A percentile compares a stretch with the other conserved stretches of the same genome.
Conservation (phyloP, 2,329 filamentous ascomycete species). For the Catunica adiposa region DNA sequence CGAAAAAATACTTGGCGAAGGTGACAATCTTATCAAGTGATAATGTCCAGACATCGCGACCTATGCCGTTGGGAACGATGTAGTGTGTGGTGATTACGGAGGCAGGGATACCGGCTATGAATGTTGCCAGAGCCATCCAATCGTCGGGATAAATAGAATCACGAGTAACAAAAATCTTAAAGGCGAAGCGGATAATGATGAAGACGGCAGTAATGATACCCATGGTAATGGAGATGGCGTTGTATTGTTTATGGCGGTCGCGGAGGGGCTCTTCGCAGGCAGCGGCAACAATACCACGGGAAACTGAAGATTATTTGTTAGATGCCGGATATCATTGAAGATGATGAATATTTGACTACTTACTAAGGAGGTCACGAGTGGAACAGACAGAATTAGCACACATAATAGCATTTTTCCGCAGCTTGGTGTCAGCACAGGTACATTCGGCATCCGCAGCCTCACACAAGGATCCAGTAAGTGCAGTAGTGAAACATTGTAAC, state of each 20-base stretch:
- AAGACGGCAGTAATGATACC: slow-evolving; percentile 25
- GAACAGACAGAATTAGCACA: slow-evolving; percentile 20
- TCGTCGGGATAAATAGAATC: slow-evolving; percentile 26
- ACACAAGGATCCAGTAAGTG: slow-evolving; percentile 19
- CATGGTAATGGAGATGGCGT: slow-evolving; percentile 22
- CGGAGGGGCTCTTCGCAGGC: slow-evolving; percentile 19
- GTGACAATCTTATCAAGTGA: slow-evolving; percentile 24
- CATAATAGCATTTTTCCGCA: slow-evolving; percentile 18
- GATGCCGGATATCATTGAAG: background rate
- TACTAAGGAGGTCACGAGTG: slow-evolving; percentile 1
- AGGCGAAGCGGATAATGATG: slow-evolving; percentile 26
- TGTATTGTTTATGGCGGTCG: slow-evolving; percentile 22
- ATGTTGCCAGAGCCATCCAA: slow-evolving; percentile 21
- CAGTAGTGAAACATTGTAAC: slow-evolving; percentile 18
- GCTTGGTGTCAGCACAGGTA: slow-evolving; percentile 19
- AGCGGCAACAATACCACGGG: slow-evolving; percentile 17
- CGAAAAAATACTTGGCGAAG: slow-evolving; percentile 29
- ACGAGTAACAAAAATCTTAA: slow-evolving; percentile 21
- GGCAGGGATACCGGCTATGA: slow-evolving; percentile 19
- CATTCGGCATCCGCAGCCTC: slow-evolving; percentile 19
- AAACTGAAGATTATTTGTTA: slow-evolving; percentile 7
- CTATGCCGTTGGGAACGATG: slow-evolving; percentile 26
- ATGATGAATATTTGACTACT: background rate
- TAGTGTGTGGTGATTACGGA: slow-evolving; percentile 22
- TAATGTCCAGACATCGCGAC: slow-evolving; percentile 35